Base-by-base conservation (phyloP, 2,329 filamentous ascomycete genomes). In the Colletotrichum spaethianum region DNA sequence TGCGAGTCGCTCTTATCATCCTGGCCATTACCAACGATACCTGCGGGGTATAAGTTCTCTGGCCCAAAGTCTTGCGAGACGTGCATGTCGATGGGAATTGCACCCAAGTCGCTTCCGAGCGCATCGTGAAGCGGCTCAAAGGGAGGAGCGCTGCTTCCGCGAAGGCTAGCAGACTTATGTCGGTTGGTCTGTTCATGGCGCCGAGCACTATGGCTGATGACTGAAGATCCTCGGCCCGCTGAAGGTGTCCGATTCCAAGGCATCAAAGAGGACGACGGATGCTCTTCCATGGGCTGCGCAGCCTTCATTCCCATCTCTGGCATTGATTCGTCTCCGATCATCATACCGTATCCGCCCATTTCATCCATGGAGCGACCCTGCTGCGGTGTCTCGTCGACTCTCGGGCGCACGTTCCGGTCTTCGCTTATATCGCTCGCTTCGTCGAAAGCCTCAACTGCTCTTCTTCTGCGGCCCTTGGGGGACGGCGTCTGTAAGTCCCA, bases 221-320 rank as follows among this genome's bases (percentile, higher is more conserved):
- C 28, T 7, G 73, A 74, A 12, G 72, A 72, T n/a, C 53, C 67
- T 26, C 57, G 66, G n/a, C 69, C 72, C 2, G 67, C 62, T 12
- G 72, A 72, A 1, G 73, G 72, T 1, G 73, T 74, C 3, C 85
- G 85, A 73, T 86, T 88, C 88, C 88, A 89, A 5, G 88, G 88
- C 77, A 86, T 81, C 67, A 87, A 79, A 20, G 84, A 85, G 2
- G 85, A 87, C 1, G 86, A 87, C 56, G 89, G 88, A 64, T 92
- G 89, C 70, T 97, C 93, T 5, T 90, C 89, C 64, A 96, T 87
- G 9, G 89, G 88, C 0, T 89, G 87, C 0, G 86, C 88, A 1
- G 89, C 92, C 52, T 93, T 90, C 81, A 94, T 90, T 26, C 92
- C 93, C 31, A 94, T 81, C 79, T 97, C 94, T 26, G 92, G 67